These are phyloP conservation scores for Sclerotinia subarctica DNA, from an alignment of 2,329 filamentous ascomycete genomes.

Conservation along the genomic window DNA sequence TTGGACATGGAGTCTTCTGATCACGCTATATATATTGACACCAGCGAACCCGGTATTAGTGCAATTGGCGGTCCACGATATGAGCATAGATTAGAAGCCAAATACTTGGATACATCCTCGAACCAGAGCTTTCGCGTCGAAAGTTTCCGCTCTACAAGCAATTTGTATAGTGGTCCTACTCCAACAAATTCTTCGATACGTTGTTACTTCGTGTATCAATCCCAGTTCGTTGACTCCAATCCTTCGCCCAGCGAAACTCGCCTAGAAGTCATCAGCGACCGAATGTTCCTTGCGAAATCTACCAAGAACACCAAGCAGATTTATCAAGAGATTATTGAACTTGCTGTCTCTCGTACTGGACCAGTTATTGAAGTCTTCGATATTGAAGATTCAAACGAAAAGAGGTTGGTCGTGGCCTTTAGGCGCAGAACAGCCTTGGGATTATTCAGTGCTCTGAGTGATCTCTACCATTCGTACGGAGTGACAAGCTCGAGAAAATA, in stretches of 20 bases:
- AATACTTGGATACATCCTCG: slow-evolving; percentile 81
- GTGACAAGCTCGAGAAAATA: slow-evolving; percentile 96
- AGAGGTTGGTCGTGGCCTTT: slow-evolving; percentile 91
- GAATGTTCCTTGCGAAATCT: slow-evolving; percentile 91
- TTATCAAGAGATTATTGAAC: slow-evolving; percentile 89
- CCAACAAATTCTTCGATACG: slow-evolving; percentile 78
- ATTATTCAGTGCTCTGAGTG: slow-evolving; percentile 90
- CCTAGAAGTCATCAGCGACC: slow-evolving; percentile 87
- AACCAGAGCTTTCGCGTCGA: slow-evolving; percentile 83
- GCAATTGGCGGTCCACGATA: slow-evolving; percentile 79
- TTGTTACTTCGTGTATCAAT: slow-evolving; percentile 99
- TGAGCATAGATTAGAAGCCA: slow-evolving; percentile 88
- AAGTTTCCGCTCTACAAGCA: slow-evolving; percentile 89
- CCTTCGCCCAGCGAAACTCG: slow-evolving; percentile 77
- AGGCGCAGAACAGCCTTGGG: slow-evolving; percentile 88
- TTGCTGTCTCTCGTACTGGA: slow-evolving; percentile 79
- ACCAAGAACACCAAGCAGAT: slow-evolving; percentile 93
- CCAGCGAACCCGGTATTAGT: slow-evolving; percentile 82
- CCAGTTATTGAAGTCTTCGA: slow-evolving; percentile 98
- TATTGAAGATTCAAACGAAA: slow-evolving; percentile 86
- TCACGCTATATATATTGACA: slow-evolving; percentile 98
- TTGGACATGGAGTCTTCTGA: slow-evolving; percentile 92
- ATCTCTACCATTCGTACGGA: slow-evolving; percentile 98
- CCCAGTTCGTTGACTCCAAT: slow-evolving; percentile 76
- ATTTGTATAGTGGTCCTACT: slow-evolving; percentile 58